Percentiles rank a stretch among this genome's conserved stretches.
Conservation (phyloP, 2,329 filamentous ascomycete genomes). For the Neofusicoccum sp. region DNA sequence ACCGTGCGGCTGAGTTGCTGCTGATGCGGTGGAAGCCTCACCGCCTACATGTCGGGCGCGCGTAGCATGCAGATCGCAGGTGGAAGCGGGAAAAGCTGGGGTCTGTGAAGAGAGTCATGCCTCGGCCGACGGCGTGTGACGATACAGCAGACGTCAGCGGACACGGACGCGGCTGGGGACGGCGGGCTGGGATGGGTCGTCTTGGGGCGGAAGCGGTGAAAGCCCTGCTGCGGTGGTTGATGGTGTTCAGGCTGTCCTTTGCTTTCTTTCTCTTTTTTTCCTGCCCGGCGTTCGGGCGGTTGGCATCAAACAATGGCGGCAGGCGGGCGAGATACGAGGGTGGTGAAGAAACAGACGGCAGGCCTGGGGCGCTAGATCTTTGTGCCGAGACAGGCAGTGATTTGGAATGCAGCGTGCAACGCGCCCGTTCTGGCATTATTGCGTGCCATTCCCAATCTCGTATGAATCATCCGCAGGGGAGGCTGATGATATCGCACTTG, state of each 20-base stretch:
- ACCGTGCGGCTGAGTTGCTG: neutral
- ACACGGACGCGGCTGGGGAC: neutral
- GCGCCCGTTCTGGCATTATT: neutral
- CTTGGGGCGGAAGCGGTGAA: slow-evolving; percentile 6
- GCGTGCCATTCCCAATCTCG: neutral
- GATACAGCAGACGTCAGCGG: slow-evolving; percentile 8
- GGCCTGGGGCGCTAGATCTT: neutral
- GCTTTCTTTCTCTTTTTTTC: neutral
- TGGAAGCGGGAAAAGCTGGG: neutral
- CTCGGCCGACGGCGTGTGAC: slow-evolving; percentile 6
- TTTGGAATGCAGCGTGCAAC: neutral
- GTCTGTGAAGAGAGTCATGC: neutral
- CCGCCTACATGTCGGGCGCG: neutral
- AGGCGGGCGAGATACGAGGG: neutral
- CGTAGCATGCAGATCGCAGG: slow-evolving; percentile 1
- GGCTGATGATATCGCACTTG: neutral
- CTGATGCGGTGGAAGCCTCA: neutral
- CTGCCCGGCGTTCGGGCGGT: neutral
- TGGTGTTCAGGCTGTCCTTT: neutral
- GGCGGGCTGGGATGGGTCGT: neutral
- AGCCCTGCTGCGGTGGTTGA: neutral
- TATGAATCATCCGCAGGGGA: neutral
- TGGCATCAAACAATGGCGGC: neutral
- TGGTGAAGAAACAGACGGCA: neutral
- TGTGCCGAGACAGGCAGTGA: neutral